A percentile compares a stretch with the other conserved stretches of the same genome.
Conservation (phyloP, 2,329 filamentous ascomycete genomes). For the Aspergillus ustus region DNA sequence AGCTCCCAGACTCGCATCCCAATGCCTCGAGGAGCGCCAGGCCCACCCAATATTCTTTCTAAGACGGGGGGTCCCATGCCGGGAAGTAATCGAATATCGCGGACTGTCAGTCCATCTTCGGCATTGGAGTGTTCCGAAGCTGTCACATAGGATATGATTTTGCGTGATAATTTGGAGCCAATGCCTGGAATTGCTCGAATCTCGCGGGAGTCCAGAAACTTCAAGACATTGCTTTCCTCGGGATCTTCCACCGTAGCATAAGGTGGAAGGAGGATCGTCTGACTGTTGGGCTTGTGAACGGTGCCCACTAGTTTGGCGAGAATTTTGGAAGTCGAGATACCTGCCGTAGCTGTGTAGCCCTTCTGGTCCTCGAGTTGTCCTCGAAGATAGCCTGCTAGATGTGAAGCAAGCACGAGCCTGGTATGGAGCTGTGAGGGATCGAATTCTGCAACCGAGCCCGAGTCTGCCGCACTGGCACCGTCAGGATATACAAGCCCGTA, state of each 20-base stretch:
- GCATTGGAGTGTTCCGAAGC: slow-evolving; percentile 21
- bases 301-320: slow-evolving; percentile 84
- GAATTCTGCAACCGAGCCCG: slow-evolving; percentile 26
- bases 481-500: slow-evolving; percentile 66
- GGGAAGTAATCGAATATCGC: slow-evolving; percentile 66
- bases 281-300: slow-evolving; percentile 82
- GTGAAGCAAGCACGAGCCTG: slow-evolving; percentile 76
- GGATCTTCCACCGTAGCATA: slow-evolving; percentile 44
- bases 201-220: slow-evolving; percentile 76
- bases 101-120: slow-evolving; percentile 65
- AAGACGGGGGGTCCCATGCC: slow-evolving; percentile 67
- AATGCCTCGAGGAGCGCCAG: slow-evolving; percentile 72
- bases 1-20: slow-evolving; percentile 76
- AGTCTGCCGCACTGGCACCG: slow-evolving; percentile 12
- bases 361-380: slow-evolving; percentile 72
- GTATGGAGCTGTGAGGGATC: slow-evolving; percentile 48
- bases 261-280: slow-evolving; percentile 80
- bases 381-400: slow-evolving; percentile 77
- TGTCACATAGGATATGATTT: slow-evolving; percentile 50
- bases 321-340: slow-evolving; percentile 85
- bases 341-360: slow-evolving; percentile 86
- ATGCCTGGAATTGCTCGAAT: slow-evolving; percentile 85
- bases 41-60: slow-evolving; percentile 70
- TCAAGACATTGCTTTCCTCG: slow-evolving; percentile 57
- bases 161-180: slow-evolving; percentile 76